Base-by-base conservation (phyloP, 2,329 filamentous ascomycete genomes). In the Neopestalotiopsis sp. region DNA sequence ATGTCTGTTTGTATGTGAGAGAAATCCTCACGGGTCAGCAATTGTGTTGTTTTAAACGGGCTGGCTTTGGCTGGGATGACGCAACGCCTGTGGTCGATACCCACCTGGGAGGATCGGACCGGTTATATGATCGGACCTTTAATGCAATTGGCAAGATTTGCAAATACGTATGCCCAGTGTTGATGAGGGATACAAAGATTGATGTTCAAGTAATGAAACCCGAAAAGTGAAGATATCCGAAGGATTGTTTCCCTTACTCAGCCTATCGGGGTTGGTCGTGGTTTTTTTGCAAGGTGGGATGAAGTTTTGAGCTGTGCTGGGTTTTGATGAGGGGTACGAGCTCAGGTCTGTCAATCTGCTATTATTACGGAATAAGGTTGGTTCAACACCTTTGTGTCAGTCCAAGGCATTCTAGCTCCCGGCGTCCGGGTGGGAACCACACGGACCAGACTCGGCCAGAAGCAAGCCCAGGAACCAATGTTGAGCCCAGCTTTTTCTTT, bases 271-370 rank as follows among this genome's bases (percentile, higher is more conserved):
- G 30, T 20, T 20, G n/a, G 30, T 62, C 40, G 45, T 53, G 45
- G n/a, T 53, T 53, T 53, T 53, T 53, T 53, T 53, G 14, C 59
- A 34, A 34, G 34, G 59, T 62, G 59, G 59, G 59, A 62, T 62
- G 59, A 62, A 38, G 57, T 59, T 59, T 40, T 62, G 59, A 34
- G 28, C 10, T 30, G 5, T 30, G 30, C 40, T 30, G 59, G n/a
- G 40, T 62, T 62, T 62, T 62, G 59, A 40, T 62, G 59, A 62
- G 59, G 59, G 59, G 59, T 62, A 34, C 13, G 10, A 20, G 45
- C 17, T 53, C 45, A 53, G 45, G 17, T 20, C 17, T 17, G 42
- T 49, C 42, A 49, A 20, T 53, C 45, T 53, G 5, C 45, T 53
- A 53, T 53, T 53, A 53, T 24, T 53, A 53, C 45, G 45, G 45